These are phyloP conservation scores for Arthrinium puccinioides DNA, from an alignment of 2,329 filamentous ascomycete genomes.

Conservation along the genomic window DNA sequence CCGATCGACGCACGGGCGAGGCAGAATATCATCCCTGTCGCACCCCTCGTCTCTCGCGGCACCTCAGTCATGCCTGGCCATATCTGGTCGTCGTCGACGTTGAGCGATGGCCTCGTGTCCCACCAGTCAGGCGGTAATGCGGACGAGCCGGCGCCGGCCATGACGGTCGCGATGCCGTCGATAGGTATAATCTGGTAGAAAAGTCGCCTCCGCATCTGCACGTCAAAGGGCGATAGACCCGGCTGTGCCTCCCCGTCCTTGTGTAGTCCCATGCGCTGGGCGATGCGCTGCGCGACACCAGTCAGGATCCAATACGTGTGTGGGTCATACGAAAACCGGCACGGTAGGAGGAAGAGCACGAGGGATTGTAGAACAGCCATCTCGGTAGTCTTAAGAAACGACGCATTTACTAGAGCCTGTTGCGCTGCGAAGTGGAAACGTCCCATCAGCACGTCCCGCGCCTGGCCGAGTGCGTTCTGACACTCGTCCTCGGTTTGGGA, in stretches of 20 bases:
- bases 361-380: slow-evolving; percentile 47
- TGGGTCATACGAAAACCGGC: slow-evolving; percentile 32
- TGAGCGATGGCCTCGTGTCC: slow-evolving; percentile 25
- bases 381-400: slow-evolving; percentile 42
- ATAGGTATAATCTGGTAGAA: slow-evolving; percentile 46
- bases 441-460: slow-evolving; percentile 25
- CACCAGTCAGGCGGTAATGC: slow-evolving; percentile 13
- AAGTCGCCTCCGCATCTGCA: slow-evolving; percentile 46
- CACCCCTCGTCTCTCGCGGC: slow-evolving; percentile 17
- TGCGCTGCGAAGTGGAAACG: slow-evolving; percentile 34
- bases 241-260: slow-evolving; percentile 32
- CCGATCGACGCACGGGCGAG: slow-evolving; percentile 29
- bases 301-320: slow-evolving; percentile 44
- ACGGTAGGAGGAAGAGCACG: slow-evolving; percentile 35
- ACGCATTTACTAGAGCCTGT: slow-evolving; percentile 41
- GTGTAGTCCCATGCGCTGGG: slow-evolving; percentile 45
- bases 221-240: slow-evolving; percentile 33
- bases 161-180: slow-evolving; percentile 16
- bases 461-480: slow-evolving; percentile 23
- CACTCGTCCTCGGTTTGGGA: slow-evolving; percentile 36
- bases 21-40: slow-evolving; percentile 29
- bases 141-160: slow-evolving; percentile 15
- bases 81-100: slow-evolving; percentile 31
- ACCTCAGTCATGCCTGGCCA: slow-evolving; percentile 25
- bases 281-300: slow-evolving; percentile 43